Conservation (phyloP, 441 rosid genomes). For the Bocquillonia castaneifolia region DNA sequence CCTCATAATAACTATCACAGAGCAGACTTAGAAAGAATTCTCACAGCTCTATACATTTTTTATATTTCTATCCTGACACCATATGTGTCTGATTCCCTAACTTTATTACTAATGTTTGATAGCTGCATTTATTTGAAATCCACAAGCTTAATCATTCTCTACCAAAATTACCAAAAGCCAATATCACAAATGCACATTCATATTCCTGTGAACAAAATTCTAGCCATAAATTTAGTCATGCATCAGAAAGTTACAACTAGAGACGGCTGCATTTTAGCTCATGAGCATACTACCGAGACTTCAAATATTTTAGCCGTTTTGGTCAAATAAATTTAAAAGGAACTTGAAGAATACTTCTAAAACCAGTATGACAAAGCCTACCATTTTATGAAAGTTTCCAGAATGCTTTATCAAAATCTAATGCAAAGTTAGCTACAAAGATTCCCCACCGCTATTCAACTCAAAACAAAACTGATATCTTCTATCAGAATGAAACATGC, state of each 20-base stretch:
- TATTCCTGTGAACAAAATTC: background rate
- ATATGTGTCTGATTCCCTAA: background rate
- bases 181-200: background rate
- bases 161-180: background rate
- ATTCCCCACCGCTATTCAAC: background rate
- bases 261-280: background rate
- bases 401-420: background rate
- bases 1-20: background rate
- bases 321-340: conserved; percentile 2
- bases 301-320: background rate
- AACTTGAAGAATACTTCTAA: background rate
- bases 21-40: background rate
- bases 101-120: background rate
- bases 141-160: background rate
- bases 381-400: background rate
- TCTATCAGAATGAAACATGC: background rate
- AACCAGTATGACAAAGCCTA: background rate
- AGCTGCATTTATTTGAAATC: background rate
- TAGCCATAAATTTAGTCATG: background rate
- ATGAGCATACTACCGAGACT: background rate
- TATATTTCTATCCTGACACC: background rate
- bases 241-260: background rate
- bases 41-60: background rate
- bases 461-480: background rate
- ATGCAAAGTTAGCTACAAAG: background rate